Percentiles rank a stretch among this genome's conserved stretches.
These are phyloP conservation scores for Calonectria crousiana DNA, from an alignment of 2,329 filamentous ascomycete species.

Conservation along the genomic window DNA sequence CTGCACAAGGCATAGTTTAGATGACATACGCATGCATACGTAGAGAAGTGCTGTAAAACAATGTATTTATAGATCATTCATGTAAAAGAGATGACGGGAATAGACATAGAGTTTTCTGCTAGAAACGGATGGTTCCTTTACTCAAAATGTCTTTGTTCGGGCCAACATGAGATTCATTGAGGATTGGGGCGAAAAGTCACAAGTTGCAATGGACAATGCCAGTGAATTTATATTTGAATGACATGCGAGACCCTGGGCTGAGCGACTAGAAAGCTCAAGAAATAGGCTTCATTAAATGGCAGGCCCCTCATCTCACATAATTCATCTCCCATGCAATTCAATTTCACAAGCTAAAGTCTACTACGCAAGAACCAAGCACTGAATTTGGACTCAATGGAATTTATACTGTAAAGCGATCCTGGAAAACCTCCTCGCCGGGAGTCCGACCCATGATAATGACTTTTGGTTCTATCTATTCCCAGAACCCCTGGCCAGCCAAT, in stretches of 20 bases:
- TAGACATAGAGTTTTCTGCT: background rate
- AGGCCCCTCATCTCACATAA: background rate
- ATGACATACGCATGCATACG: background rate
- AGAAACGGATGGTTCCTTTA: background rate
- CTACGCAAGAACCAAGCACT: background rate
- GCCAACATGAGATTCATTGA: background rate
- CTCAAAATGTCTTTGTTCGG: background rate
- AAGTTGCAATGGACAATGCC: background rate
- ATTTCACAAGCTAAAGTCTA: background rate
- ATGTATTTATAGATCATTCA: background rate
- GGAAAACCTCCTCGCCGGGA: conserved; percentile 19
- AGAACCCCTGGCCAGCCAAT: background rate
- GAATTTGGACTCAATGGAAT: background rate
- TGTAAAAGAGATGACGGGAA: background rate
- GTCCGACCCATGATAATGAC: conserved; percentile 4
- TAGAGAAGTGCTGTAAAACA: background rate
- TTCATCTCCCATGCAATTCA: background rate
- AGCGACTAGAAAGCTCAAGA: background rate
- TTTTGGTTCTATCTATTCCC: conserved; percentile 27
- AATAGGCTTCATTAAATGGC: background rate
- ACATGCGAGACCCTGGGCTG: background rate
- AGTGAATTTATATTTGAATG: background rate
- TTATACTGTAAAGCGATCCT: background rate
- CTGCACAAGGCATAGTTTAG: conserved; percentile 26
- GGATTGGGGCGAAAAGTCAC: background rate